Base-by-base conservation (phyloP, 805 yeast genomes). In the Lachancea cidri region DNA sequence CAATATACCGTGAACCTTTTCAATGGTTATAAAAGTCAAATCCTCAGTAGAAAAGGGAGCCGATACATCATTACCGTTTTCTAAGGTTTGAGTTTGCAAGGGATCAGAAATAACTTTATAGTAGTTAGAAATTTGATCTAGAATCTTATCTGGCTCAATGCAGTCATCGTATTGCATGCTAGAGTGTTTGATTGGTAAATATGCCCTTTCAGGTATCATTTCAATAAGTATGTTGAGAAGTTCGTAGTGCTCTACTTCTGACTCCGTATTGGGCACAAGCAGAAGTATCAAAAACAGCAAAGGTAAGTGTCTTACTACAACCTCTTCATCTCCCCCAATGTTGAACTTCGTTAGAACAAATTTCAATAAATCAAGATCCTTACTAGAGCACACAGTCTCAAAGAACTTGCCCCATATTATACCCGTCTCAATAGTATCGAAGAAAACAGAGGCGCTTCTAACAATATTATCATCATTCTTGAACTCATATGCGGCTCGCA, bases 401-500 rank as follows among this genome's bases (percentile, higher is more conserved):
- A 76, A 67, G 2, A 83, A 61, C 44, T 77, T 76, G 3, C 79
- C 71, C 89, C 96, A 91, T 4, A 93, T 89, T 19, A 74, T 74
- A 19, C 71, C 60, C 0, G 96, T 77, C 55, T 93, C 98, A 2
- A 89, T 83, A 4, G 86, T 82, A 62, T 93, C 96, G 58, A 93
- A 87, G 42, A 91, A 80, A 0, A 80, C 66, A 39, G 76, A 74
- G 0, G 87, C 85, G 22, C 81, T 72, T 35, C 70, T 70, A 30
- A 83, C 44, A 0, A 83, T 64, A 8, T 75, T 42, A 42, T 47
- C 56, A 32, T 48, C 54, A 33, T 48, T 44, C 14, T 18, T 54
- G 41, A 53, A 62, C 13, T 55, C 43, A 33, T 67, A 68, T 2
- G 81, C 72, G 3, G 77, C 67, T 39, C 62, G 49, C 36, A 93